Conservation (phyloP, 139 green algal species). For the Gonium pectorale region DNA sequence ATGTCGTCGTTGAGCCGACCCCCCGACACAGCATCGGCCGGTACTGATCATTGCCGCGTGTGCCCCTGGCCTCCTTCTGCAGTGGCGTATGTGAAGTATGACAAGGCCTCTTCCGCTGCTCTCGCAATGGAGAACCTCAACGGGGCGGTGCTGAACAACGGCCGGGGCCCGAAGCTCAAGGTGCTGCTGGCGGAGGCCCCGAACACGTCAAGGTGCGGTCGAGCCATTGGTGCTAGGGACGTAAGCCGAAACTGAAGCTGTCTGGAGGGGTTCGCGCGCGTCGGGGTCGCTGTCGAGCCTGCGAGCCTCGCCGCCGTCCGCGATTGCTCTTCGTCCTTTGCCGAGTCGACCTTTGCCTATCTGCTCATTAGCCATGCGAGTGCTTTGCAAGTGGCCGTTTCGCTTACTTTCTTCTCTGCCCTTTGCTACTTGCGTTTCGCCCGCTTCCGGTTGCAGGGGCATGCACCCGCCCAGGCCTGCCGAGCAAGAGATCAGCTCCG, state of each 20-base stretch:
- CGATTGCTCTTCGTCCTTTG: not conserved
- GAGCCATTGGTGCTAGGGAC: too few relatives aligned
- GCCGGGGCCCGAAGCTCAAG: constrained; percentile 88
- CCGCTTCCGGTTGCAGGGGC: constrained; percentile 29
- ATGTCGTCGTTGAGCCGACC: too few relatives aligned
- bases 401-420: not conserved
- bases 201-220: constrained; percentile 45
- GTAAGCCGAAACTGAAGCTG: too few relatives aligned
- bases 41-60: constrained; percentile 47
- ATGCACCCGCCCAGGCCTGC: constrained; percentile 35
- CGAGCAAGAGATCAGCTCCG: constrained; percentile 70
- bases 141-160: constrained; percentile 88
- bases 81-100: constrained; percentile 94
- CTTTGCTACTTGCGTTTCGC: not conserved
- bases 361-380: too few relatives aligned
- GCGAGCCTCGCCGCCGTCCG: too few relatives aligned
- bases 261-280: too few relatives aligned
- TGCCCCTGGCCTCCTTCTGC: constrained; percentile 44
- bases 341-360: too few relatives aligned
- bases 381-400: too few relatives aligned
- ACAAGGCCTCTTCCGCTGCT: constrained; percentile 82
- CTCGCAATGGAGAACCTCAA: constrained; percentile 89
- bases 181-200: constrained; percentile 90
- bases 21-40: too few relatives aligned
- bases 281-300: too few relatives aligned